Base-by-base conservation (phyloP, 2,329 filamentous ascomycete species). In the Dothistroma septosporum region DNA sequence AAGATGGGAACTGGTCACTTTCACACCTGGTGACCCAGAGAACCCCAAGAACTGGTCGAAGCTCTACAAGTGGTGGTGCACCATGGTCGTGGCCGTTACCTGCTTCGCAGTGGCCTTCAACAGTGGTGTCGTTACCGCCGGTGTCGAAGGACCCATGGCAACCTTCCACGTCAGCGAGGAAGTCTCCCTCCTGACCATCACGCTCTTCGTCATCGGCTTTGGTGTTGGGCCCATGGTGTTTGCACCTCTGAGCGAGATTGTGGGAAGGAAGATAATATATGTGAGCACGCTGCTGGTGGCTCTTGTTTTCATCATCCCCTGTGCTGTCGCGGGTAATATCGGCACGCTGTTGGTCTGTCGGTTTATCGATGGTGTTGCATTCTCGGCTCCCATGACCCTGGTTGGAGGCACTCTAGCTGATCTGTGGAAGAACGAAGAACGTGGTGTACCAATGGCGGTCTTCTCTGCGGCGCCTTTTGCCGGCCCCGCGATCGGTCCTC, bases 91-190 rank as follows among this genome's bases (percentile, higher is more conserved):
- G 0, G 89, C 91, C 0, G 33, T 78, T 0, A 79, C 78, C 0
- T 80, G 78, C 66, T 80, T 80, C 60, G 76, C 76, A 3, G 76
- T 80, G 4, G 78, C 78, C 0, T 77, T 80, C 66, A 77, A 80
- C 67, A 91, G 87, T 53, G 85, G 86, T 55, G 87, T 95, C 66
- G 87, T 95, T 71, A 95, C 91, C 0, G 85, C 91, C 11, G 88
- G 92, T 71, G 79, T 95, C 3, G 77, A 72, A 2, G 88, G 87
- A 1, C 85, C 91, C 0, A 73, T 79, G 0, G 70, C 85, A 16
- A 80, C 85, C 55, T 92, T 95, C 65, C 58, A 81, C 57, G 85
- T 92, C 58, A 89, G 86, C 33, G 79, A 86, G 22, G 89, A 93
- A 76, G 88, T 92, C 7, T 83, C 86, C 0, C 78, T 94, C 11